These are phyloP conservation scores for Penicillium sp. DNA, from an alignment of 2,329 filamentous ascomycete genomes.

Conservation along the genomic window DNA sequence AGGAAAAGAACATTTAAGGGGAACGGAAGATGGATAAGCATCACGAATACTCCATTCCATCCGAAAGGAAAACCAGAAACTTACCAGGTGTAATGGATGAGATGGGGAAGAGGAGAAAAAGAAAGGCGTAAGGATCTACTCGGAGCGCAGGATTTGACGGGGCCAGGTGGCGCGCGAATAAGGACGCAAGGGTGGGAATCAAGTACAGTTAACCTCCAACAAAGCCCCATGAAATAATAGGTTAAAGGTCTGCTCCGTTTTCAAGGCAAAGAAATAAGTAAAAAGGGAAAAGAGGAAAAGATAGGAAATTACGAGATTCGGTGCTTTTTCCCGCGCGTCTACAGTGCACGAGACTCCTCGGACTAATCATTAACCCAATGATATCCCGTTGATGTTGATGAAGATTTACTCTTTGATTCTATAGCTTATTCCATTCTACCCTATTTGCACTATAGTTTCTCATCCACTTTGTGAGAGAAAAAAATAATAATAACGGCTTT, in stretches of 20 bases:
- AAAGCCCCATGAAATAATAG: not conserved
- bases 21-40: not conserved
- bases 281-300: slow-evolving; percentile 6
- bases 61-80: not conserved
- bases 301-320: slow-evolving; percentile 2
- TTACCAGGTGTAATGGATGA: not conserved
- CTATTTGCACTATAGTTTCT: too few species aligned
- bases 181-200: slow-evolving; percentile 5
- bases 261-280: not conserved
- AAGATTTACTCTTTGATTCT: not conserved
- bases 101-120: not conserved
- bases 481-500: not conserved
- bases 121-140: slow-evolving; percentile 9
- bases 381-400: not conserved
- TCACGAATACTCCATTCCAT: not conserved
- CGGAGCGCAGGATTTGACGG: slow-evolving; percentile 19
- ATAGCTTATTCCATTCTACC: not conserved
- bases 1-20: not conserved
- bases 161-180: slow-evolving; percentile 1
- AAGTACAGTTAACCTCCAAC: not conserved
- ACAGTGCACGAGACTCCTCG: not conserved
- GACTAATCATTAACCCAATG: not conserved
- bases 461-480: not conserved
- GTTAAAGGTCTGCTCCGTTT: not conserved
- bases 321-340: slow-evolving; percentile 13